Evolutionary conservation across 805 yeast genomes (phyloP).

Genomic region (Teunomyces tritomae): DNA sequence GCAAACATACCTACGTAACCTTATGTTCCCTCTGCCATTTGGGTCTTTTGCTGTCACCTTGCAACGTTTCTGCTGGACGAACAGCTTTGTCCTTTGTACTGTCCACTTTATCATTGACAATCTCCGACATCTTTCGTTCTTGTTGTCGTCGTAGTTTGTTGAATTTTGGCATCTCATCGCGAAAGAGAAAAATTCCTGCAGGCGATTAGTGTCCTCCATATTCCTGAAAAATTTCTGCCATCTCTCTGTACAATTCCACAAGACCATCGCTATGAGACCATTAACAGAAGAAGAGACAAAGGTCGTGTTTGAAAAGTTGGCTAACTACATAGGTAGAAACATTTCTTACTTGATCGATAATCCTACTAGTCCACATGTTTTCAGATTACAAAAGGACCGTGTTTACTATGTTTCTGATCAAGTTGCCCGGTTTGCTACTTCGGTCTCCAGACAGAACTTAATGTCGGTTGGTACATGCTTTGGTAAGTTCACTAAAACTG

Average conservation of each 20-base stretch:
- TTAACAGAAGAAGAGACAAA: slow-evolving; percentile 96
- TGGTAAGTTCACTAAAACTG: slow-evolving; percentile 97
- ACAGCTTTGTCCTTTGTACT: not conserved
- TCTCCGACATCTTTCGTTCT: slow-evolving; percentile 1
- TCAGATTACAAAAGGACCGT: slow-evolving; percentile 93
- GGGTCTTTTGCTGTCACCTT: slow-evolving; percentile 17
- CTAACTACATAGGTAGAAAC: slow-evolving; percentile 95
- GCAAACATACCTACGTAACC: slow-evolving; percentile 58
- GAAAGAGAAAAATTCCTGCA: not conserved
- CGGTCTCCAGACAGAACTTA: slow-evolving; percentile 82
- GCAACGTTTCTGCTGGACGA: slow-evolving; percentile 16
- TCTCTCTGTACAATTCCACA: not conserved
- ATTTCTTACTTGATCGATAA: slow-evolving; percentile 84
- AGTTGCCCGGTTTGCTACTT: slow-evolving; percentile 83
- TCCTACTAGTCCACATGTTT: slow-evolving; percentile 85
- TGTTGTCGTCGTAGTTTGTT: not conserved
- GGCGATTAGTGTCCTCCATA: not conserved
- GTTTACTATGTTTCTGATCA: slow-evolving; percentile 88
- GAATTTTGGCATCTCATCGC: slow-evolving; percentile 4
- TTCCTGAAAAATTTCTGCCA: slow-evolving; percentile 6
- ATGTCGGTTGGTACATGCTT: slow-evolving; percentile 93
- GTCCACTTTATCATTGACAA: not conserved
- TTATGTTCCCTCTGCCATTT: slow-evolving; percentile 25
- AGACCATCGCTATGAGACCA: slow-evolving; percentile 65
- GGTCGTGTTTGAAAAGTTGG: slow-evolving; percentile 92